Conservation (phyloP, 2,329 filamentous ascomycete genomes). For the Aspergillus arachidicola region DNA sequence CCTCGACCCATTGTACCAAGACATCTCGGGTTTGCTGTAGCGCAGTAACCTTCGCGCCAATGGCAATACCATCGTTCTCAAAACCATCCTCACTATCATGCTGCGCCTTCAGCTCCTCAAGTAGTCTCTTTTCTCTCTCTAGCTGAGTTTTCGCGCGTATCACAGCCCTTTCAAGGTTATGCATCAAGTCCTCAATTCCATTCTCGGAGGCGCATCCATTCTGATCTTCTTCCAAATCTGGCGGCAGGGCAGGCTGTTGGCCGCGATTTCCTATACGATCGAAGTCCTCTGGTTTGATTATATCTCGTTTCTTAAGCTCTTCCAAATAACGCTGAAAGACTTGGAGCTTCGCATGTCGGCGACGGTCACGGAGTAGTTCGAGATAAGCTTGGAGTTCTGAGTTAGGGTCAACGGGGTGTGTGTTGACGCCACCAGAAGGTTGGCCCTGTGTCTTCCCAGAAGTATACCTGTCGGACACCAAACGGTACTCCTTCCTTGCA, state of each 20-base stretch:
- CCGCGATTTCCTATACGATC: slow-evolving; percentile 19
- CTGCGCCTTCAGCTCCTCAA: slow-evolving; percentile 34
- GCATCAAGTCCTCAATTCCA: slow-evolving; percentile 36
- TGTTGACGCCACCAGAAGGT: slow-evolving; percentile 21
- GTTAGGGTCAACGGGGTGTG: slow-evolving; percentile 21
- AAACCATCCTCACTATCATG: slow-evolving; percentile 17
- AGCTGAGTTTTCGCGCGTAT: slow-evolving; percentile 40
- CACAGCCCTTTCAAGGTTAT: slow-evolving; percentile 43
- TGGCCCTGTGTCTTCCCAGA: slow-evolving; percentile 29
- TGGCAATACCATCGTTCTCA: slow-evolving; percentile 5
- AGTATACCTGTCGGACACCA: slow-evolving; percentile 35
- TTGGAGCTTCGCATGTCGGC: slow-evolving; percentile 49
- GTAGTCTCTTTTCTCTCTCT: slow-evolving; percentile 38
- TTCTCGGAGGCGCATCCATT: slow-evolving; percentile 16
- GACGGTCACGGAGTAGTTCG: slow-evolving; percentile 48
- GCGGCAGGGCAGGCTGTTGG: slow-evolving; percentile 19
- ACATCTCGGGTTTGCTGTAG: slow-evolving; percentile 51
- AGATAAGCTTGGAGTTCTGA: slow-evolving; percentile 45
- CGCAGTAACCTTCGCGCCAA: slow-evolving; percentile 34
- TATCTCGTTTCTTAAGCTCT: slow-evolving; percentile 38
- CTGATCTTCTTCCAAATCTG: slow-evolving; percentile 22
- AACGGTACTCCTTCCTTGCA: slow-evolving; percentile 43
- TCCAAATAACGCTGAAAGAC: slow-evolving; percentile 51
- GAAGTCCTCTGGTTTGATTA: slow-evolving; percentile 23
- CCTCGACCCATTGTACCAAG: slow-evolving; percentile 55